phyloP scores from a whole-genome alignment of 2,329 filamentous ascomycete species.

The Hymenoscyphus occultus region DNA sequence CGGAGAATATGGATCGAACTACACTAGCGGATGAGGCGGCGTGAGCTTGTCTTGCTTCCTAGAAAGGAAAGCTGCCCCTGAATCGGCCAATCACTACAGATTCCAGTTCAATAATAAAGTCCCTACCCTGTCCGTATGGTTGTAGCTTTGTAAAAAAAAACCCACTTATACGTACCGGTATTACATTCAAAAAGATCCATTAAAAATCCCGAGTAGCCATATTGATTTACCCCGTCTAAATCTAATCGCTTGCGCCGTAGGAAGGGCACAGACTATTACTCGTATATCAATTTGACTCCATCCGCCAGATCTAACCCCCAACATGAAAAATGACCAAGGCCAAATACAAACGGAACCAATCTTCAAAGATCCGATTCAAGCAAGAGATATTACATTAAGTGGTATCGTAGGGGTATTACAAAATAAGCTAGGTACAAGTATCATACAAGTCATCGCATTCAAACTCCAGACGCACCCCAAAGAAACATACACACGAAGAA shows the following conservation, averaged over 20 bases:
- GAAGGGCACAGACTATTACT: too few relatives aligned
- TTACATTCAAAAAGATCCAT: too few relatives aligned
- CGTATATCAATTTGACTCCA: too few relatives aligned
- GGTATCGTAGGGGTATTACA: constrained; percentile 14
- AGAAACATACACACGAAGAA: not conserved
- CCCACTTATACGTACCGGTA: too few relatives aligned
- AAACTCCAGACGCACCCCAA: not conserved
- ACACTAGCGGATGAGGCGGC: not conserved
- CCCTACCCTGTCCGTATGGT: too few relatives aligned
- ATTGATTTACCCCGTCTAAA: too few relatives aligned
- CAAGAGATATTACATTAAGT: constrained; percentile 17
- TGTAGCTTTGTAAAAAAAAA: too few relatives aligned
- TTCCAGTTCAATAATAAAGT: not conserved
- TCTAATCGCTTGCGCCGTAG: too few relatives aligned
- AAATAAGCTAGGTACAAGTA: constrained; percentile 4
- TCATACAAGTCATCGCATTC: constrained; percentile 8
- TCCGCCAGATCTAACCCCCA: not conserved
- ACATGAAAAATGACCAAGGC: not conserved
- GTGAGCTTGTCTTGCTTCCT: not conserved
- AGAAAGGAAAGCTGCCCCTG: not conserved
- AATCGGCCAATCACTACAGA: not conserved
- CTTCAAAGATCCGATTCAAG: not conserved
- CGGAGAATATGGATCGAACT: not conserved
- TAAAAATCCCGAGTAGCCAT: too few relatives aligned
- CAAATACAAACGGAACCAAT: too few relatives aligned